Evolutionary conservation across 1,284 basidiomycete species (phyloP), one percentile per base, ranked within the genome.

Genomic region (Pholiota adiposa): DNA sequence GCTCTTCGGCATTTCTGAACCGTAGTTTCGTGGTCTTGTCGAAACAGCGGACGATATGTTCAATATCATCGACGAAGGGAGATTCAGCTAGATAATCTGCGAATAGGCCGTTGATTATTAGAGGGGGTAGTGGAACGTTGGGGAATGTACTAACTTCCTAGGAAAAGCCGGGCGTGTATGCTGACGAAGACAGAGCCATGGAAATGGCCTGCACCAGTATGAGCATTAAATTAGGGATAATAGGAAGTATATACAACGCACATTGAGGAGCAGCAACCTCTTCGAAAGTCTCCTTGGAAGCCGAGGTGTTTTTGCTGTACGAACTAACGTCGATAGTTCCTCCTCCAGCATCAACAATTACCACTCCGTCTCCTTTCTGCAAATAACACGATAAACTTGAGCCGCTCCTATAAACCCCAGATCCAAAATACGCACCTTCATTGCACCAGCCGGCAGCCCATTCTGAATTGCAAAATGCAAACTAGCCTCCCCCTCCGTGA

Each of bases 291-390:
- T 65, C 57, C 8, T 34, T 41, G 6, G 41, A 18, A 66, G 29
- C 53, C 8, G 55, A 21, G 29, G 58, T 43, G 18, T 65, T 67
- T 67, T 72, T 41, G 64, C 72, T 60, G 62, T 85, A 85, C 3
- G 82, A 75, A 63, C 82, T 84, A 31, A 86, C 64, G 49, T 86
- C 84, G 3, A 86, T 69, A 0, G 83, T 86, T 0, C 84, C 84
- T 31, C 83, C 83, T 1, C 84, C 84, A 1, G 83, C 83, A 61
- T 86, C 84, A 18, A 87, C 77, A 14, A 88, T 75, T n/a, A 83
- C 73, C 1, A 86, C 72, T 0, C 79, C 80, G 11, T 77, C 69
- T 1, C 75, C 73, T 12, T 71, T 63, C 78, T 75, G 64, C 11
- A 58, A 1, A 27, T 40, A 19, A 25, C 9, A 11, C 11, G n/a